Base-by-base conservation (phyloP, 371 early-diverging fungal genomes). In the Mucor mucedo region DNA sequence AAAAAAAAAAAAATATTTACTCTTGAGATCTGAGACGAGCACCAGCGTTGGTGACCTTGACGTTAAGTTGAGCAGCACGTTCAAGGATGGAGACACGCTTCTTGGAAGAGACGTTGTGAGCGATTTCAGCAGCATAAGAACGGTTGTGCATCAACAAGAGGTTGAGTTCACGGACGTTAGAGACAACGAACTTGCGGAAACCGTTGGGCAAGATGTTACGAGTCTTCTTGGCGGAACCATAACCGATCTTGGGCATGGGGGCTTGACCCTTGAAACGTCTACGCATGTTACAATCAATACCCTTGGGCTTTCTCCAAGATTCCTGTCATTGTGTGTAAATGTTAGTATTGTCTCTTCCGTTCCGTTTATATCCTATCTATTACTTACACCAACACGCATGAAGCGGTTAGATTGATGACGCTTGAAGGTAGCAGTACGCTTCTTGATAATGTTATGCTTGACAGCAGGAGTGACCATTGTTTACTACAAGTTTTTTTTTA, bases 251-350 rank as follows among this genome's bases (percentile, higher is more conserved):
- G 86, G 99, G 99, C 98, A 99, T 99, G 77, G 94, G 89, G 70
- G 96, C 92, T 70, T 91, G 88, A 72, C 99, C 99, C 89, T 93
- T 95, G 92, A 99, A 95, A 70, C 98, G 92, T 72, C 72, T 72
- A 70, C 99, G 95, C 76, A 99, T 98, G 75, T 95, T 89, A 91
- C 94, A 96, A 83, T 99, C 99, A 85, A 99, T 99, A 97, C 99
- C 99, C 89, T 93, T 95, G 83, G 99, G 99, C 87, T 96, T 97
- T 87, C 99, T 93, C 99, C 99, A 99, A 72, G 97, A 93, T 74
- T 89, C 88, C 92, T 94, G 84, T 57, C 74, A 50, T 45, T 11
- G 41, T 16, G n/a, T n/a, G n/a, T n/a, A n/a, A n/a, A 30, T 50
- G 50, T 13, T 49, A 41, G n/a, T 16, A 49, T 13, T 32, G 52